A percentile compares a stretch with the other conserved stretches of the same genome.
Evolutionary conservation across 306 rosid genomes (phyloP).

Genomic region (Malus orientalis): DNA sequence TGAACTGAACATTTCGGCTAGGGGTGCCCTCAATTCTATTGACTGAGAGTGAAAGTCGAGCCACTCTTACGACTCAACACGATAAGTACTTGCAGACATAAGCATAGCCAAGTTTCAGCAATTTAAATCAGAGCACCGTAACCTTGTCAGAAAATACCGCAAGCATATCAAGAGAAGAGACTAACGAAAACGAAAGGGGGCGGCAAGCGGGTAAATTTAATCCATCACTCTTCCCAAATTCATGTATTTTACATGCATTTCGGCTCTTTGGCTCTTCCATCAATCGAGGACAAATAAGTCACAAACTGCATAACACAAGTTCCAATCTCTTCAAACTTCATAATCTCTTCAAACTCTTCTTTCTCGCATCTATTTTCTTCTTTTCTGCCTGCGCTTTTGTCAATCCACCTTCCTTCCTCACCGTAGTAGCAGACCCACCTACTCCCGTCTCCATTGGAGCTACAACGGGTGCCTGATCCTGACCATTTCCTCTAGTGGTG

Average conservation of each 20-base stretch:
- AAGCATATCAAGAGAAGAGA: background rate
- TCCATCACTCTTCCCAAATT: background rate
- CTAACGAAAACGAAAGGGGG: background rate
- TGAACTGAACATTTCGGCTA: too few relatives aligned
- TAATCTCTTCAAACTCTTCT: conserved; percentile 97
- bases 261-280: background rate
- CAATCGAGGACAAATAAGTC: conserved; percentile 6
- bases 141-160: background rate
- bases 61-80: too few relatives aligned
- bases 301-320: conserved; percentile 9
- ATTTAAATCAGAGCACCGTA: background rate
- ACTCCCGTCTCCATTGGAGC: conserved; percentile 26
- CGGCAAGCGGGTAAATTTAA: background rate
- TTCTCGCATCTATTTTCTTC: conserved; percentile 95
- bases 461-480: conserved; percentile 37
- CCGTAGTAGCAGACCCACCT: conserved; percentile 20
- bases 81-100: too few relatives aligned
- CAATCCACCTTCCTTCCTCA: conserved; percentile 51
- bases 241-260: background rate
- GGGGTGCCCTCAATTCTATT: too few relatives aligned
- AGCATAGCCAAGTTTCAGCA: background rate
- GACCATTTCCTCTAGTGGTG: conserved; percentile 37
- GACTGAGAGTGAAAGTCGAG: too few relatives aligned
- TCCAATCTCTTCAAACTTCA: conserved; percentile 28
- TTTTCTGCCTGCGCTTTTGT: conserved; percentile 70